These are phyloP conservation scores for Wickerhamomyces bisporus DNA, from an alignment of 805 yeast species.

Conservation along the genomic window DNA sequence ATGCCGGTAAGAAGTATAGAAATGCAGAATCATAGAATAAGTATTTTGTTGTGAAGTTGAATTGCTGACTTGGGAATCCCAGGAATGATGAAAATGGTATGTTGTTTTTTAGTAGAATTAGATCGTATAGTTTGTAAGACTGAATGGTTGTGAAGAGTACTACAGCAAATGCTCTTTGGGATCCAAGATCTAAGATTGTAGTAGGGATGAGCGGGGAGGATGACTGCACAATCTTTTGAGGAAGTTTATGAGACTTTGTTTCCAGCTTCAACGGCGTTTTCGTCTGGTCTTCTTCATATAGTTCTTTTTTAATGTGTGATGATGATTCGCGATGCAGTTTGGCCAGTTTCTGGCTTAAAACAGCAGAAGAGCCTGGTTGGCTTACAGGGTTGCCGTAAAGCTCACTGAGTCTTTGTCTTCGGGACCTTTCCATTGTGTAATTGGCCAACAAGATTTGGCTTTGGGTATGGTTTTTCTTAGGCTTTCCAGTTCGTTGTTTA, in stretches of 20 bases:
- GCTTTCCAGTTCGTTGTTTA: background rate
- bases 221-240: background rate
- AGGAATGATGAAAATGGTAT: constrained; percentile 26
- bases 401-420: constrained; percentile 26
- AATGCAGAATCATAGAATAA: constrained; percentile 66
- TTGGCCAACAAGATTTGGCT: background rate
- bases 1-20: constrained; percentile 63
- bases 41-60: constrained; percentile 65
- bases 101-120: constrained; percentile 51
- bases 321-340: constrained; percentile 11
- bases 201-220: constrained; percentile 52
- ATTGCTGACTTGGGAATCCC: constrained; percentile 40
- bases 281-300: background rate
- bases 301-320: constrained; percentile 3
- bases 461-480: background rate
- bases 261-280: background rate
- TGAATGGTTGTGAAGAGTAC: constrained; percentile 71
- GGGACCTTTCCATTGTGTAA: constrained; percentile 23
- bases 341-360: constrained; percentile 13
- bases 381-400: constrained; percentile 18
- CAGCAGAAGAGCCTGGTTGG: constrained; percentile 11
- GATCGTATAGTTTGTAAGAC: constrained; percentile 77
- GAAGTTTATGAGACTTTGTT: constrained; percentile 1
- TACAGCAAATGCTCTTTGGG: constrained; percentile 67
- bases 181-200: constrained; percentile 60